Conservation (phyloP, 129 eudicot genomes). For the Centaurea solstitialis region DNA sequence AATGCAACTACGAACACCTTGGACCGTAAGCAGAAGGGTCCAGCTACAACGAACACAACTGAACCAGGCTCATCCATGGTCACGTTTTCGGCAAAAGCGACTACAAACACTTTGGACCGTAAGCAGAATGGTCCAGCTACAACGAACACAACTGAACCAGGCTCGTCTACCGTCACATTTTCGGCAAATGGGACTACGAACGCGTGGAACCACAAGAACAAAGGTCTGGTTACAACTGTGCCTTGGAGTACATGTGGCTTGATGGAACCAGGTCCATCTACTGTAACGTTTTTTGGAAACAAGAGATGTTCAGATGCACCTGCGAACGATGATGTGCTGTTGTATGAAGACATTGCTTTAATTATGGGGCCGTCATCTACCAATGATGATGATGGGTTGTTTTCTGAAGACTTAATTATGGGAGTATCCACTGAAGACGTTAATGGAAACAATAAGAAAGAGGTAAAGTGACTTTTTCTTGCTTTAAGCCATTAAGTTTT, state of each 20-base stretch:
- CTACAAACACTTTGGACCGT: background rate
- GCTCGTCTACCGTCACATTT: too few species aligned
- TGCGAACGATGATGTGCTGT: slow-evolving; percentile 19
- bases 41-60: background rate
- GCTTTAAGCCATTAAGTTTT: background rate
- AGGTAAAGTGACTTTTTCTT: slow-evolving; percentile 33
- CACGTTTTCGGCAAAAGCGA: slow-evolving; percentile 17
- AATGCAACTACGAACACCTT: background rate
- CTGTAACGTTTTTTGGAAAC: slow-evolving; percentile 1
- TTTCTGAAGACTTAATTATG: slow-evolving; percentile 35
- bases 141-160: background rate
- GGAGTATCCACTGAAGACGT: slow-evolving; percentile 35
- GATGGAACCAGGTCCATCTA: slow-evolving; percentile 28
- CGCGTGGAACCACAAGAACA: background rate
- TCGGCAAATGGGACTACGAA: background rate
- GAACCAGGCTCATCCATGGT: slow-evolving; percentile 39
- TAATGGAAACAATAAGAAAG: slow-evolving; percentile 6
- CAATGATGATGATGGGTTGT: slow-evolving; percentile 13
- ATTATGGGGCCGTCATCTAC: slow-evolving; percentile 33
- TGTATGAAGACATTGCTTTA: slow-evolving; percentile 33
- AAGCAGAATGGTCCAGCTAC: background rate
- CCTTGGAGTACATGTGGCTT: slow-evolving; percentile 9
- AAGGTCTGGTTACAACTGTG: background rate
- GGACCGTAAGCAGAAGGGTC: background rate
- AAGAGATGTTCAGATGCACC: slow-evolving; percentile 5